Evolutionary conservation across 139 green algal genomes (phyloP), one percentile per base, ranked within the genome.

Genomic region (Axilococcus clingmanii): DNA sequence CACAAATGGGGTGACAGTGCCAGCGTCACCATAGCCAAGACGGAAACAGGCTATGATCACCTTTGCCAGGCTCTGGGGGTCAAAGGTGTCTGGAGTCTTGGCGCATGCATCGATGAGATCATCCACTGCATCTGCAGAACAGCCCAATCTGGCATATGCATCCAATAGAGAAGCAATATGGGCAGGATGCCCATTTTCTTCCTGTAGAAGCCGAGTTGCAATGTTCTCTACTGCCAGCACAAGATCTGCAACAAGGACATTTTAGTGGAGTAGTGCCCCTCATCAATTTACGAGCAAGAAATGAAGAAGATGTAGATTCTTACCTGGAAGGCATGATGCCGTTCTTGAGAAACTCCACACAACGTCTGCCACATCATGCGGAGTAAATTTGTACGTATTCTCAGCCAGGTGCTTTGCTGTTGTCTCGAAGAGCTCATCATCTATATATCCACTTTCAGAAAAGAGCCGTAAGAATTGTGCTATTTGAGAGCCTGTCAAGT

Each of bases 281-380:
- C n/a, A n/a, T n/a, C n/a, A n/a, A n/a, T n/a, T n/a, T n/a, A n/a
- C n/a, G n/a, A n/a, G n/a, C n/a, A n/a, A n/a, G n/a, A n/a, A n/a
- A n/a, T n/a, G n/a, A n/a, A n/a, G n/a, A n/a, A n/a, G n/a, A 40
- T 64, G n/a, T n/a, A n/a, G n/a, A n/a, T n/a, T n/a, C n/a, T n/a
- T n/a, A n/a, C n/a, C 62, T 53, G 62, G 62, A 48, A 65, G 62
- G 54, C 62, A 70, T 44, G 55, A 70, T 30, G 44, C 53, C 35
- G 46, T 65, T 42, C 56, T 55, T n/a, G 29, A 51, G 44, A 70
- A 58, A 27, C 54, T 54, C 25, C 63, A 68, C 11, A 69, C 62
- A 47, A 70, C 62, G 16, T 70, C 62, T 1, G 62, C 62, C 8
- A 70, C 54, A 48, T 70, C 65, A 15, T 70, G 54, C 4, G 54